Conservation (phyloP, 441 rosid genomes). For the Populus hybrid region DNA sequence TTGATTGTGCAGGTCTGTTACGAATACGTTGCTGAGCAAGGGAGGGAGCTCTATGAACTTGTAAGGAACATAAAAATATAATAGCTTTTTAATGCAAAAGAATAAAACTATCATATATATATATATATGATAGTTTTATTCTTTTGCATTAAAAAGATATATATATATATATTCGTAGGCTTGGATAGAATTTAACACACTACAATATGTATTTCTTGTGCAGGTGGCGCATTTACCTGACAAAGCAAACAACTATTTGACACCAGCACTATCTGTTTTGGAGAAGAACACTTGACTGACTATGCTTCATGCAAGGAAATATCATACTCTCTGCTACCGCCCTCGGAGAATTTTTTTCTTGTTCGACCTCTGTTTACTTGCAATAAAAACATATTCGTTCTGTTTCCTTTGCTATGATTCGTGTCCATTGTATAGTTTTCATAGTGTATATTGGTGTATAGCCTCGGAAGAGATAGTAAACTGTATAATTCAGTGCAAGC, state of each 20-base stretch:
- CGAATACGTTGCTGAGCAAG: constrained; percentile 88
- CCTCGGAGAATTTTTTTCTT: not conserved
- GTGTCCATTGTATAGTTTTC: not conserved
- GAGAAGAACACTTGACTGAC: constrained; percentile 78
- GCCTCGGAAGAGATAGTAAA: not conserved
- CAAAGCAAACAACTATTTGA: constrained; percentile 95
- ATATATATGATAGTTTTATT: too few species aligned
- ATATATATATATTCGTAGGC: not conserved
- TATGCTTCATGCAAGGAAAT: not conserved
- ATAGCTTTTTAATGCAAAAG: not conserved
- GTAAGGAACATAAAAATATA: constrained; percentile 35
- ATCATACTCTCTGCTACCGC: not conserved
- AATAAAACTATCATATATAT: too few species aligned
- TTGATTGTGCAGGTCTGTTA: constrained; percentile 69
- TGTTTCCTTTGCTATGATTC: not conserved
- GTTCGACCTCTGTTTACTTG: not conserved
- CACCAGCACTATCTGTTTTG: constrained; percentile 83
- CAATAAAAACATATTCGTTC: too few species aligned
- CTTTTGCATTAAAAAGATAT: too few species aligned
- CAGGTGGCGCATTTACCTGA: constrained; percentile 97
- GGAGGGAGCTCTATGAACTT: constrained; percentile 91
- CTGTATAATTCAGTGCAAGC: constrained; percentile 5
- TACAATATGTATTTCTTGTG: not conserved
- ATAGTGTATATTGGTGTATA: constrained; percentile 14
- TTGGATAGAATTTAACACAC: constrained; percentile 5